phyloP scores from a whole-genome alignment of 768 basidiomycete genomes.

The Kwoniella mangroviensis region DNA sequence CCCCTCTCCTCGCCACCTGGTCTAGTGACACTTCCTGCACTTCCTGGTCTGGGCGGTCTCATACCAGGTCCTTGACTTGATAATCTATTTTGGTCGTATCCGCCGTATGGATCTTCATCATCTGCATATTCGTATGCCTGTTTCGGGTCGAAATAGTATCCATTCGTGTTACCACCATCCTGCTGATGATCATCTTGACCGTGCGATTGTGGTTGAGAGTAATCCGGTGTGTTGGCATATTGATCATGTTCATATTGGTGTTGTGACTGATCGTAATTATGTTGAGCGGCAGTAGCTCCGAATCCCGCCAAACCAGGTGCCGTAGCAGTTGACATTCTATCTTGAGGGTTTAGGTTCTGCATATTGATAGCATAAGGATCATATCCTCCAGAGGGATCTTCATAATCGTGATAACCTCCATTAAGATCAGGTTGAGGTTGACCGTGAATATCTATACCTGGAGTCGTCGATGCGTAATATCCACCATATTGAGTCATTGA shows the following conservation, averaged over 20 bases:
- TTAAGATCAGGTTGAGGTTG: conserved; percentile 39
- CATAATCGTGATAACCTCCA: conserved; percentile 52
- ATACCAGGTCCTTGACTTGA: conserved; percentile 14
- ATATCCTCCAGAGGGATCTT: conserved; percentile 54
- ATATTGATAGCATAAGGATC: conserved; percentile 52
- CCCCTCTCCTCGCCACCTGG: conserved; percentile 30
- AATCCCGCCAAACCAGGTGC: conserved; percentile 47
- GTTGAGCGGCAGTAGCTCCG: conserved; percentile 37
- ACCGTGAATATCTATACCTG: conserved; percentile 38
- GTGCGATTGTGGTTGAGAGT: conserved; percentile 6
- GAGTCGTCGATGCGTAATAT: conserved; percentile 49
- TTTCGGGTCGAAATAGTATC: conserved; percentile 45
- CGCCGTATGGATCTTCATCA: conserved; percentile 43
- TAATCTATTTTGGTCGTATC: conserved; percentile 34
- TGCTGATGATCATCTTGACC: background rate
- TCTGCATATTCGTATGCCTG: conserved; percentile 38
- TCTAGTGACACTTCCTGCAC: conserved; percentile 44
- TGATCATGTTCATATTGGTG: conserved; percentile 22
- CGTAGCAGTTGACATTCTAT: conserved; percentile 43
- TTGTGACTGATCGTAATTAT: conserved; percentile 17
- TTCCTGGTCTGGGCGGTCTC: conserved; percentile 33
- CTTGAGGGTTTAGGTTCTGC: conserved; percentile 23
- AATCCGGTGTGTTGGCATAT: conserved; percentile 12
- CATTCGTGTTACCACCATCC: conserved; percentile 2
- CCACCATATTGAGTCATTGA: conserved; percentile 55